Percentiles rank a stretch among this genome's conserved stretches.
Evolutionary conservation across 1,139 yeast species (phyloP).

Genomic region (Meyerozyma guilliermondii): DNA sequence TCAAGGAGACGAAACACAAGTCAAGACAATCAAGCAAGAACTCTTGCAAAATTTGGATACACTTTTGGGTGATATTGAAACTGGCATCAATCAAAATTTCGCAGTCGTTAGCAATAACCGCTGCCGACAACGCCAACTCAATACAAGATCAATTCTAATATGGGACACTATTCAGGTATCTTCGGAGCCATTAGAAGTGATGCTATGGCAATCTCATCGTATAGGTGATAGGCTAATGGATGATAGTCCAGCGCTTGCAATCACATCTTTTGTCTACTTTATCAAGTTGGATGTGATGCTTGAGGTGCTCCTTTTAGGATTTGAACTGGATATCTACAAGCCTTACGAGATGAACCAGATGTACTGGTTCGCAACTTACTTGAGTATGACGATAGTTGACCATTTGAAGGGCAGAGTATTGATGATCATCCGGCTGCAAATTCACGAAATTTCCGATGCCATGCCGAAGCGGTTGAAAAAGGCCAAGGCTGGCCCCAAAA

Average conservation of each 20-base stretch:
- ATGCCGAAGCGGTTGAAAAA: conserved; percentile 48
- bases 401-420: conserved; percentile 47
- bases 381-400: conserved; percentile 43
- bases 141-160: conserved; percentile 46
- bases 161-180: conserved; percentile 83
- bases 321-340: conserved; percentile 71
- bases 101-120: conserved; percentile 65
- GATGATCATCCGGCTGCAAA: conserved; percentile 31
- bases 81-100: conserved; percentile 50
- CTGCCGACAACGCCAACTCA: conserved; percentile 75
- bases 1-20: conserved; percentile 11
- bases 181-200: conserved; percentile 49
- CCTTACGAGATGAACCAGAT: conserved; percentile 65
- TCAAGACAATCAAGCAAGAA: conserved; percentile 7
- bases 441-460: conserved; percentile 23
- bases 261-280: conserved; percentile 65
- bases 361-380: conserved; percentile 61
- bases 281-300: conserved; percentile 67
- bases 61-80: conserved; percentile 33
- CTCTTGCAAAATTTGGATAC: conserved; percentile 11
- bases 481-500: conserved; percentile 38
- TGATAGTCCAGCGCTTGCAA: conserved; percentile 35
- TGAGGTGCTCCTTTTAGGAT: conserved; percentile 67
- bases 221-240: conserved; percentile 29
- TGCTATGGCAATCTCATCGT: conserved; percentile 24